phyloP scores from a whole-genome alignment of 495 filamentous ascomycete species.

The Penicillium pancosmium region DNA sequence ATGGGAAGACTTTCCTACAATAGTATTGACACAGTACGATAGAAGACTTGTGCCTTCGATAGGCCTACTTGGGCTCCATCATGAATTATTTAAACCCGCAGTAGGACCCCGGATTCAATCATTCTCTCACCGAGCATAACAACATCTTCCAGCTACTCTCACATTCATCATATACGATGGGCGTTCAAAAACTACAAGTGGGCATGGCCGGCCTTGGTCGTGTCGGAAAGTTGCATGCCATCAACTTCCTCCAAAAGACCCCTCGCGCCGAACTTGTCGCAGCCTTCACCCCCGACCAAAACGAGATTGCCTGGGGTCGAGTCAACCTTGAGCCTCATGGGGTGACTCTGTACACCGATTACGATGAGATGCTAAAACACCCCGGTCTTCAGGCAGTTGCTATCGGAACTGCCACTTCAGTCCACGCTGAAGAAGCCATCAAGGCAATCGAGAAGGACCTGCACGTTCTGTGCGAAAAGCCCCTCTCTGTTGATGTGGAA shows the following conservation, averaged over 20 bases:
- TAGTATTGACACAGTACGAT: neutral
- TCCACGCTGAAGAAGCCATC: constrained; percentile 44
- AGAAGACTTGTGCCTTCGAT: neutral
- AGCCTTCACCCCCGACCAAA: constrained; percentile 41
- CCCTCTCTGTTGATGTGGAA: constrained; percentile 44
- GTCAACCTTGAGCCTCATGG: constrained; percentile 41
- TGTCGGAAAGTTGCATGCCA: constrained; percentile 53
- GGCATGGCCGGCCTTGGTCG: constrained; percentile 51
- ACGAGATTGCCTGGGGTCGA: constrained; percentile 47
- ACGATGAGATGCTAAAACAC: constrained; percentile 53
- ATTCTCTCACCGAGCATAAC: neutral
- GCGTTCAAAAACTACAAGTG: constrained; percentile 37
- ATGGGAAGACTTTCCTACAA: constrained; percentile 11
- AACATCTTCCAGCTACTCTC: no score
- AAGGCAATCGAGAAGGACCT: constrained; percentile 48
- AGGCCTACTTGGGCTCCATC: neutral
- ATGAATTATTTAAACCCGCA: constrained; percentile 16
- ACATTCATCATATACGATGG: constrained; percentile 26
- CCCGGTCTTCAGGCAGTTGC: constrained; percentile 50
- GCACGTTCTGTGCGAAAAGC: constrained; percentile 58
- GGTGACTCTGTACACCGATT: constrained; percentile 43
- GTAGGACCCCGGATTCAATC: neutral
- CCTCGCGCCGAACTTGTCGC: constrained; percentile 54
- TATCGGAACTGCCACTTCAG: constrained; percentile 49
- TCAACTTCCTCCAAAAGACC: constrained; percentile 44